phyloP scores from a whole-genome alignment of 441 rosid species.

The Theobroma grandiflorum region DNA sequence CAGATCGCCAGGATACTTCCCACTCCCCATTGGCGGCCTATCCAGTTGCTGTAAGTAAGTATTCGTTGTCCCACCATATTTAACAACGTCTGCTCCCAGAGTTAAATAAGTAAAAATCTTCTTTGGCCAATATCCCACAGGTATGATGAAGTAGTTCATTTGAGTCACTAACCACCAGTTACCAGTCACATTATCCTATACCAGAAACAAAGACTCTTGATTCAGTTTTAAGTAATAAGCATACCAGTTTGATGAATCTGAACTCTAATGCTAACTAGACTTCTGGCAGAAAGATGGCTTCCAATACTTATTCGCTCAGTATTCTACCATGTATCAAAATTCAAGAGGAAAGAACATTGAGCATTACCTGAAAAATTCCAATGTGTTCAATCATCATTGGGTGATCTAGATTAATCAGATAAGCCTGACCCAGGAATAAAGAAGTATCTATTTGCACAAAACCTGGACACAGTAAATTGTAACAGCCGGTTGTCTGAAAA shows the following conservation, averaged over 20 bases:
- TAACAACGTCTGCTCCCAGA: background rate
- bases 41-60: background rate
- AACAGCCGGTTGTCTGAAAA: background rate
- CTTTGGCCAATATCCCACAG: background rate
- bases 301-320: too few species aligned
- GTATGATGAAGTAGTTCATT: background rate
- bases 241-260: background rate
- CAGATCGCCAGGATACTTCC: background rate
- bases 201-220: background rate
- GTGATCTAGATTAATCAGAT: background rate
- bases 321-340: too few species aligned
- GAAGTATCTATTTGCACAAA: background rate
- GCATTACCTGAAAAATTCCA: background rate
- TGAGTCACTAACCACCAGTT: background rate
- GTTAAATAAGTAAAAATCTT: background rate
- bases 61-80: background rate
- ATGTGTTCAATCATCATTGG: background rate
- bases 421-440: background rate
- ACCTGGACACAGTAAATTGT: conserved; percentile 13
- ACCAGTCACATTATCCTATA: background rate
- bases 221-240: background rate
- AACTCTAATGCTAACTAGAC: too few species aligned
- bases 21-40: background rate
- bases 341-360: too few species aligned
- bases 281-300: too few species aligned